Base-by-base conservation (phyloP, 192 early-diverging fungal genomes). In the Coemansia sp. region DNA sequence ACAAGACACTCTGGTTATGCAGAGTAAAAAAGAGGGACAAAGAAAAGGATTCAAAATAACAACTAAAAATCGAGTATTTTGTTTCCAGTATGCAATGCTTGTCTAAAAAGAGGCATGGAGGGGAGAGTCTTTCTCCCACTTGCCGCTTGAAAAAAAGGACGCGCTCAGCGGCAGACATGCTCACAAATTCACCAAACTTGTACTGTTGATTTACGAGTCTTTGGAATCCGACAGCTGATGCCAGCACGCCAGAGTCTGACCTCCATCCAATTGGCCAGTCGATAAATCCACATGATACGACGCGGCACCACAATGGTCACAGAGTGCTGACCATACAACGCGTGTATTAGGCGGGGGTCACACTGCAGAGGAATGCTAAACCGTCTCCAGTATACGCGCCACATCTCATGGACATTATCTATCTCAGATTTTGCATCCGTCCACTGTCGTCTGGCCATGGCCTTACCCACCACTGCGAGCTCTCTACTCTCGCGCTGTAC, bases 401-500 rank as follows among this genome's bases (percentile, higher is more conserved):
- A 76, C 64, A 52, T 55, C 61, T 76, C 74, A 21, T 76, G 74
- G 44, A 71, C 68, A 38, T 71, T 66, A 4, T 9, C 10, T 9
- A 38, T 12, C 50, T 41, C 12, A 0, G 16, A 24, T 0, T 47
- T 30, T 41, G 44, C 41, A 22, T 76, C 74, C 7, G 30, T 22
- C 74, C 74, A 76, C 52, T 67, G 56, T 4, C 74, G 7, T 2
- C 57, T 59, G 0, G 74, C 74, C 74, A 77, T 66, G 1, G 74
- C 74, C 38, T 77, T 77, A 22, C 59, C 74, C 6, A 77, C 68
- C 1, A 77, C 54, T 0, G 74, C 74, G 53, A 77, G 24, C 10
- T 67, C 58, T 5, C 69, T 54, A 32, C 48, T 58, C 38, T 19
- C 26, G n/a, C 49, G 38, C 23, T 77, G 68, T 31, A 77, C 65